Conservation (phyloP, 208 protist genomes). For the Acanthamoeba triangularis region DNA sequence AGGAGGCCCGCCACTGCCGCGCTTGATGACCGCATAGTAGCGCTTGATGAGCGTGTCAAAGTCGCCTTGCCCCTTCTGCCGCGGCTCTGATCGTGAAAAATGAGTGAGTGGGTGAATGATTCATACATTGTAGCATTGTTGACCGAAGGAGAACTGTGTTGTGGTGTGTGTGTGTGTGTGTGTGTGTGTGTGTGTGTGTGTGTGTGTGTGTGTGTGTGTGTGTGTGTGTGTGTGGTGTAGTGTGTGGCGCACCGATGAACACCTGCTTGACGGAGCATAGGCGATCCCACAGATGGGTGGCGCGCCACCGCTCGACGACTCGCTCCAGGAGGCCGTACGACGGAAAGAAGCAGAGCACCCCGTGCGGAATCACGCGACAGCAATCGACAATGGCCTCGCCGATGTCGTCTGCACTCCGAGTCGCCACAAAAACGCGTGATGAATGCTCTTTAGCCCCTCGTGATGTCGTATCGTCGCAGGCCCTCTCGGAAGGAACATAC, state of each 20-base stretch:
- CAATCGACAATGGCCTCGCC: conserved; percentile 80
- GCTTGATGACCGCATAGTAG: conserved; percentile 54
- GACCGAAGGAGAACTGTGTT: too few species aligned
- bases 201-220: neutral
- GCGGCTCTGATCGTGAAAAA: neutral
- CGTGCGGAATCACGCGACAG: conserved; percentile 81
- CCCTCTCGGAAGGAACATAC: conserved; percentile 9
- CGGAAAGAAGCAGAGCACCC: conserved; percentile 88
- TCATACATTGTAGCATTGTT: too few species aligned
- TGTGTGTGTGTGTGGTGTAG: too few species aligned
- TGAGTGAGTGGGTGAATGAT: neutral
- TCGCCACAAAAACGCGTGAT: neutral
- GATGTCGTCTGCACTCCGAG: conserved; percentile 80
- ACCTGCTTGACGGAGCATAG: conserved; percentile 77
- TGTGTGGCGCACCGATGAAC: conserved; percentile 60
- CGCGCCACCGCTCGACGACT: conserved; percentile 75
- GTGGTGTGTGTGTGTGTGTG: too few species aligned
- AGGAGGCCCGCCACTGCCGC: neutral
- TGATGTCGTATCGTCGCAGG: neutral
- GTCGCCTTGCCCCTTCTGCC: conserved; percentile 64
- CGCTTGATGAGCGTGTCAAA: conserved; percentile 63
- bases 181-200: too few species aligned
- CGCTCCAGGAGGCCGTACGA: conserved; percentile 82
- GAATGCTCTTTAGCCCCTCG: neutral
- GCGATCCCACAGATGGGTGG: conserved; percentile 77